These are phyloP conservation scores for Linum tenue DNA, from an alignment of 345 rosid species.

Conservation along the genomic window DNA sequence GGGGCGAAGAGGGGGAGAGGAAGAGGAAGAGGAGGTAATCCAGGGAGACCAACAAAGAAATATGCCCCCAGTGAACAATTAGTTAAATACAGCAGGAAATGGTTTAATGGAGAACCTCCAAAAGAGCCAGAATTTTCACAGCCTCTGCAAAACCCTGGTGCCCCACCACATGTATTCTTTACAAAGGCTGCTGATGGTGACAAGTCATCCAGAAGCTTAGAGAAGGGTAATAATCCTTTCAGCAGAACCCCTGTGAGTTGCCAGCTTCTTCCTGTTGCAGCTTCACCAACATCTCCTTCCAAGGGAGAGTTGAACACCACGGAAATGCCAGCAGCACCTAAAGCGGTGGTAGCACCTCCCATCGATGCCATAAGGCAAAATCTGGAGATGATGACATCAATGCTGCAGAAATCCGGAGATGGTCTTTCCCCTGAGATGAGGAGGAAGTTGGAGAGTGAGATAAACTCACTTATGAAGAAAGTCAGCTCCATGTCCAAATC, in stretches of 20 bases:
- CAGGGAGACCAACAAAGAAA: constrained; percentile 17
- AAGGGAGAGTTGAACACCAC: constrained; percentile 15
- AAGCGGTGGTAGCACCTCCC: constrained; percentile 34
- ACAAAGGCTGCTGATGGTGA: constrained; percentile 39
- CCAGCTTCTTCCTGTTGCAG: constrained; percentile 31
- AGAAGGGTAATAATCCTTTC: constrained; percentile 37
- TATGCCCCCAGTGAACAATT: constrained; percentile 7
- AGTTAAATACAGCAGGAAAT: constrained; percentile 12
- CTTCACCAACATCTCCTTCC: constrained; percentile 7
- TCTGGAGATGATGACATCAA: constrained; percentile 81
- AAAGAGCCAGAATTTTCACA: constrained; percentile 44
- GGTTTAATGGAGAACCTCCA: constrained; percentile 25
- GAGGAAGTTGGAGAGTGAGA: constrained; percentile 64
- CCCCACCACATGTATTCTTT: constrained; percentile 49
- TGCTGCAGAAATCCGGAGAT: constrained; percentile 77
- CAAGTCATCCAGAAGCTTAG: constrained; percentile 54
- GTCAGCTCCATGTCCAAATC: constrained; percentile 57
- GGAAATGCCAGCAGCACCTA: constrained; percentile 22
- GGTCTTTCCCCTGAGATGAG: constrained; percentile 66
- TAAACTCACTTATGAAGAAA: constrained; percentile 60
- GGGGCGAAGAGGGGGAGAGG: constrained; percentile 37
- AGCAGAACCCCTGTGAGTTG: constrained; percentile 38
- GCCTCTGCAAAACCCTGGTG: constrained; percentile 28
- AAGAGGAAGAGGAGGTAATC: constrained; percentile 28
- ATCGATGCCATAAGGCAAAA: constrained; percentile 67